Base-by-base conservation (phyloP, 371 early-diverging fungal genomes). In the Haplosporangium sp. region DNA sequence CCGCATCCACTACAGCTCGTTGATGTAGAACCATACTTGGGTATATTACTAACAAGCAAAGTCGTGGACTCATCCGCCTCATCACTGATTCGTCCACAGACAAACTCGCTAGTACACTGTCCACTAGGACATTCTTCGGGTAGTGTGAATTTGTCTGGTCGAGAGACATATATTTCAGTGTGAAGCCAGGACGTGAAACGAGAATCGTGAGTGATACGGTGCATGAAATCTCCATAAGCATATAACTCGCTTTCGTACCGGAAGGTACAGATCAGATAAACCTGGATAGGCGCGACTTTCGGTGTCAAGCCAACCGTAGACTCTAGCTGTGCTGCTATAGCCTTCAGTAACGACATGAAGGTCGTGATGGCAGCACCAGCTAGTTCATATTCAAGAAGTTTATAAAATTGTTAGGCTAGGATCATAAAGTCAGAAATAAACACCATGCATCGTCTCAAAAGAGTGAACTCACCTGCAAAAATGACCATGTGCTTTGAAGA, bases 301-400 rank as follows among this genome's bases (percentile, higher is more conserved):
- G n/a, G 58, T 20, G 45, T 11, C 3, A 45, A 45, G 35, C 27
- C 19, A 2, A 27, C 13, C 9, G 58, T 27, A 45, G 66, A 40
- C 17, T 78, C 78, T 35, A 78, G 73, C 27, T 79, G 79, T 0
- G 79, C 79, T 9, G 79, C 79, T 15, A 79, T 79, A 4, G 79
- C 67, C 55, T 74, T 79, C 38, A 79, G 10, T 11, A 79, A 61
- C 1, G 68, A 39, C 74, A 74, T 79, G 59, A 79, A 79, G 4
- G 79, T 71, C 3, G 79, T 79, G 34, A 79, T 60, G 17, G 79
- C 74, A 19, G 79, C 74, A 0, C 79, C 79, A 60, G 79, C 79
- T 70, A 67, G 15, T n/a, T 34, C 8, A 15, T 20, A 34, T 5
- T 38, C 35, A 9, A 15, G 39, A 37, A 15, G 35, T 39, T 50